These are phyloP conservation scores for Dichotomopilus funicola DNA, from an alignment of 2,329 filamentous ascomycete species.

Conservation along the genomic window DNA sequence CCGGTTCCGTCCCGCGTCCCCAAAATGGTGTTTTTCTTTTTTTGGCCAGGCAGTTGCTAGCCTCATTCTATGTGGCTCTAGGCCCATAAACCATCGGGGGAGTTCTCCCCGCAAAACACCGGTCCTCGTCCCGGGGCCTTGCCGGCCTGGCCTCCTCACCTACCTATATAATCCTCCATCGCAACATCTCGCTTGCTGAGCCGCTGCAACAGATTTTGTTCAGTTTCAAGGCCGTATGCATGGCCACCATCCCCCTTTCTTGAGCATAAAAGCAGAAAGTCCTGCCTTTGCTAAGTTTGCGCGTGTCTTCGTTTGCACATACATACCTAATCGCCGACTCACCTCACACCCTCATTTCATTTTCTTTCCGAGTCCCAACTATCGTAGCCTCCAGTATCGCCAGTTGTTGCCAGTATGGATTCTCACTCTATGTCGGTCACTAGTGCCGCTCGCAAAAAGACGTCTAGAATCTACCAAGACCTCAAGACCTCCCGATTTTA, in stretches of 20 bases:
- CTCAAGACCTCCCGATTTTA: slow-evolving; percentile 11
- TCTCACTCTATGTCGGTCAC: slow-evolving; percentile 25
- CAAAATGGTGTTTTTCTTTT: too few relatives aligned
- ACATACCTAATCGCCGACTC: neutral
- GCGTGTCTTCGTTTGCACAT: too few relatives aligned
- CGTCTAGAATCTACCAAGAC: slow-evolving; percentile 23
- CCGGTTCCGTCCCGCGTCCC: too few relatives aligned
- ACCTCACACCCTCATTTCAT: neutral
- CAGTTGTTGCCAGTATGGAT: slow-evolving; percentile 17
- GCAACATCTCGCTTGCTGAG: neutral
- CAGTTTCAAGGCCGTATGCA: neutral
- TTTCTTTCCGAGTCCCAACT: neutral
- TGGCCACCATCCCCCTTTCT: too few relatives aligned
- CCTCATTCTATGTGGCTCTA: too few relatives aligned
- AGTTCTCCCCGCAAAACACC: too few relatives aligned
- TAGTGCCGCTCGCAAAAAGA: slow-evolving; percentile 16
- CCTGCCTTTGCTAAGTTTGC: too few relatives aligned
- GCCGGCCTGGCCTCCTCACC: neutral
- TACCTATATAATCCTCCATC: neutral
- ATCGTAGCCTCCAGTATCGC: neutral
- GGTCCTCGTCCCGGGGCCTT: too few relatives aligned
- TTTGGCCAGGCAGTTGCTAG: too few relatives aligned
- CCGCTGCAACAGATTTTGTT: neutral
- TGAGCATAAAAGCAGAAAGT: too few relatives aligned
- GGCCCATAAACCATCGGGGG: too few relatives aligned